A percentile compares a stretch with the other conserved stretches of the same genome.
phyloP scores from a whole-genome alignment of 768 basidiomycete genomes.

The Pisolithus microcarpus region DNA sequence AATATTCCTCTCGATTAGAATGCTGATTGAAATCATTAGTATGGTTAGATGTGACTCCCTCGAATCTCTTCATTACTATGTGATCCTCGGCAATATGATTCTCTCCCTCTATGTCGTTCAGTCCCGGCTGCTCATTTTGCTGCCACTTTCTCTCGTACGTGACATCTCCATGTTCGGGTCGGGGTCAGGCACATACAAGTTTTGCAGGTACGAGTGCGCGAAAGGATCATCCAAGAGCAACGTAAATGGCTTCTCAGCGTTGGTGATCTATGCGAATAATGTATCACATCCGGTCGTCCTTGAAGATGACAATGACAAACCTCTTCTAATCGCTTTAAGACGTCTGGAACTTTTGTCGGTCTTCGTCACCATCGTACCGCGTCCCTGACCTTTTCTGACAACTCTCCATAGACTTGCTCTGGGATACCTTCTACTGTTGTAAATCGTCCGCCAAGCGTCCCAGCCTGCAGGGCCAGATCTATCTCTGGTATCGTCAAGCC shows the following conservation, averaged over 20 bases:
- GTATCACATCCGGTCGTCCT: neutral
- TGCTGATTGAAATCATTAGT: too few species aligned
- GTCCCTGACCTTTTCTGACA: conserved; percentile 84
- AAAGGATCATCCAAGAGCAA: conserved; percentile 93
- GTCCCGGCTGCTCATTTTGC: too few species aligned
- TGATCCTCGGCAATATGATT: too few species aligned
- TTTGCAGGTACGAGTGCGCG: conserved; percentile 93
- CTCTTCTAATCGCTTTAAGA: conserved; percentile 70
- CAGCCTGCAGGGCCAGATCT: conserved; percentile 82
- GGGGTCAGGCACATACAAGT: conserved; percentile 92
- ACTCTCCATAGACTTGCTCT: conserved; percentile 90
- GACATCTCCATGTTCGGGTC: too few species aligned
- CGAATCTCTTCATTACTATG: too few species aligned
- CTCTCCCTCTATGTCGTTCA: too few species aligned
- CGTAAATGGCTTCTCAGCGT: conserved; percentile 75
- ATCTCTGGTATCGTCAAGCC: conserved; percentile 81
- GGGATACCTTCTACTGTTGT: conserved; percentile 96
- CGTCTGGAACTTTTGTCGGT: conserved; percentile 59
- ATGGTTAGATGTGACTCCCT: too few species aligned
- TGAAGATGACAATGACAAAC: conserved; percentile 31
- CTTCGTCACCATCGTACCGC: conserved; percentile 33
- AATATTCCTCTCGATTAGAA: too few species aligned
- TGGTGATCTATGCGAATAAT: conserved; percentile 52
- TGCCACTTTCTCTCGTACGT: too few species aligned
- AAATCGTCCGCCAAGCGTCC: conserved; percentile 94